Percentiles rank a stretch among this genome's conserved stretches.
Evolutionary conservation across 1,284 basidiomycete genomes (phyloP).

Genomic region (Ustilago xerochloae): DNA sequence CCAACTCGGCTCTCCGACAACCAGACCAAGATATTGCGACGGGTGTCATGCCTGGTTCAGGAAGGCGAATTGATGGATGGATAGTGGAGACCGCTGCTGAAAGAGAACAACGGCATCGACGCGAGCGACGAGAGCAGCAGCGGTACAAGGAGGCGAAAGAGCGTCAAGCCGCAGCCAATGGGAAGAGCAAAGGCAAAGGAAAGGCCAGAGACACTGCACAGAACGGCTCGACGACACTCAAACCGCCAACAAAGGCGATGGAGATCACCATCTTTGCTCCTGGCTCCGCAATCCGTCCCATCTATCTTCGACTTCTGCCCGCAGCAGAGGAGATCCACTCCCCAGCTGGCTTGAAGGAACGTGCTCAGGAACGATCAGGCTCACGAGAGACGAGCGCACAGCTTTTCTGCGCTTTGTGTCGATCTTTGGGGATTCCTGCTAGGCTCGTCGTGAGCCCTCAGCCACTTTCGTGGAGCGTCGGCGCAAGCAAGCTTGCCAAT

Average conservation of each 20-base stretch:
- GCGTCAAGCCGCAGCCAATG: slow-evolving; percentile 14
- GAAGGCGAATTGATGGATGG: slow-evolving; percentile 64
- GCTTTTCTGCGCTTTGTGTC: slow-evolving; percentile 88
- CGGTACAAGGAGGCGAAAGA: slow-evolving; percentile 29
- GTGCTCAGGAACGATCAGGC: slow-evolving; percentile 81
- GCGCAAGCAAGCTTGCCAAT: slow-evolving; percentile 62
- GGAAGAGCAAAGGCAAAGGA: slow-evolving; percentile 27
- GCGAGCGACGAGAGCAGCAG: slow-evolving; percentile 35
- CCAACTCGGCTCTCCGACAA: slow-evolving; percentile 61
- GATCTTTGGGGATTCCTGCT: slow-evolving; percentile 86
- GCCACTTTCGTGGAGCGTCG: slow-evolving; percentile 82
- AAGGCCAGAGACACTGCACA: neutral
- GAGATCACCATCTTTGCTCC: slow-evolving; percentile 70
- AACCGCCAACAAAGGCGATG: slow-evolving; percentile 31
- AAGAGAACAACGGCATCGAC: slow-evolving; percentile 57
- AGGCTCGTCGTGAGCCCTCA: slow-evolving; percentile 90
- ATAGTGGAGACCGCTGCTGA: slow-evolving; percentile 57
- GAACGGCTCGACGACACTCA: slow-evolving; percentile 5
- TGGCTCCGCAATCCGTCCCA: slow-evolving; percentile 51
- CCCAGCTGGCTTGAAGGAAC: slow-evolving; percentile 87
- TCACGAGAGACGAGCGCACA: slow-evolving; percentile 89
- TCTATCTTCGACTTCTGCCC: slow-evolving; percentile 69
- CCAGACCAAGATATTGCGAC: slow-evolving; percentile 58
- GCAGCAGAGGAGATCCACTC: slow-evolving; percentile 78
- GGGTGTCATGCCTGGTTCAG: slow-evolving; percentile 46